A percentile compares a stretch with the other conserved stretches of the same genome.
phyloP scores from a whole-genome alignment of 176 grass and related monocot genomes.

The Avena eriantha region DNA sequence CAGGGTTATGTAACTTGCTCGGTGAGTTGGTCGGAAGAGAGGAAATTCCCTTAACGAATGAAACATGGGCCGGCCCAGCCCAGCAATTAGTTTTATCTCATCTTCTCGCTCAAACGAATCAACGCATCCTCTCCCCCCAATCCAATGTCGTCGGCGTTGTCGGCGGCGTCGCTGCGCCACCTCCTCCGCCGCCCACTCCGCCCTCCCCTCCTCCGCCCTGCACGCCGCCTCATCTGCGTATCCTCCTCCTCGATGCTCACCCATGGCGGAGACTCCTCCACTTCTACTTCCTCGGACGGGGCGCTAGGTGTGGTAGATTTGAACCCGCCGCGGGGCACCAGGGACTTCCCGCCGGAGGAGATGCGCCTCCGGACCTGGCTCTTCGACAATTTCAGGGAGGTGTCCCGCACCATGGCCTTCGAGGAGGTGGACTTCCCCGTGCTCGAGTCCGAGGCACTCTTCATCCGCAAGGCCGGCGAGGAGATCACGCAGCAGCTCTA shows the following conservation, averaged over 20 bases:
- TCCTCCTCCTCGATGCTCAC: not conserved
- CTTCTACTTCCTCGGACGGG: not conserved
- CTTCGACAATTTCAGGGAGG: constrained; percentile 55
- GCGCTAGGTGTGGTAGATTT: not conserved
- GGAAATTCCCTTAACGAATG: no score
- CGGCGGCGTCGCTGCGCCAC: constrained; percentile 2
- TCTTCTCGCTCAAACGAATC: constrained; percentile 8
- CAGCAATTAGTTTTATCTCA: constrained; percentile 55
- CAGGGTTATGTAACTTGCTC: no score
- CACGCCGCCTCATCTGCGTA: not conserved
- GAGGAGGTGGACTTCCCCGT: constrained; percentile 92
- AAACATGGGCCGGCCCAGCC: not conserved
- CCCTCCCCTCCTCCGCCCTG: not conserved
- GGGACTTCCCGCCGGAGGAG: constrained; percentile 89
- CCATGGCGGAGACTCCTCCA: not conserved
- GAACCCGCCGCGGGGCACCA: constrained; percentile 85
- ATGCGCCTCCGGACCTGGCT: constrained; percentile 93
- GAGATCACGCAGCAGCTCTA: constrained; percentile 83
- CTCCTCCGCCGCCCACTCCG: not conserved
- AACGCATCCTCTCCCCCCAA: not conserved
- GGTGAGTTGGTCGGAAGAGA: no score
- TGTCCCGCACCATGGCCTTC: not conserved
- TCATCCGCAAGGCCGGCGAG: constrained; percentile 82
- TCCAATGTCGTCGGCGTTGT: not conserved
- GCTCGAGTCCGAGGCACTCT: constrained; percentile 88